Base-by-base conservation (phyloP, 768 basidiomycete genomes). In the Leucocoprinus sp. region DNA sequence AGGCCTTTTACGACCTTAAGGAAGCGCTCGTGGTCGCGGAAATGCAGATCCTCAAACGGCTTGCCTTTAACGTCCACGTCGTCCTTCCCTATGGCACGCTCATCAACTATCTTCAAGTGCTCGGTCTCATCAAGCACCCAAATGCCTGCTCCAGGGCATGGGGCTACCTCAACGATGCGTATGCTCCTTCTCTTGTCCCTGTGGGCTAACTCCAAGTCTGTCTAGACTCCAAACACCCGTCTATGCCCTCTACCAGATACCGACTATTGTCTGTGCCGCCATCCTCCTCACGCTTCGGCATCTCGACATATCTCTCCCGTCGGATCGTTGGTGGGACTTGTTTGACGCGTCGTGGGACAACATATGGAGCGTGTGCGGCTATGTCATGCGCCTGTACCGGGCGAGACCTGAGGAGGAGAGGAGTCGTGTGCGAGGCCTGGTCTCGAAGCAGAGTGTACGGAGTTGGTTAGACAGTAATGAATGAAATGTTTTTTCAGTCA, bases 91-190 rank as follows among this genome's bases (percentile, higher is more conserved):
- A 98, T 54, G 91, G 86, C 26, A 92, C 91, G 5, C 75, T 97
- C 45, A 84, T 98, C 54, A 97, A 96, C 65, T 98, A 99, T 63
- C 69, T 96, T 59, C 74, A 88, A 49, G 76, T 97, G 17, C 75
- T 99, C 15, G 91, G 89, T n/a, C 68, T 99, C 50, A 83, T 83
- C 11, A 74, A 70, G 38, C 72, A 78, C 48, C 77, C 80, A 48
- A 74, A 72, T 43, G 85, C 80, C 8, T 86, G 88, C 49, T 74
- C 78, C 19, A 71, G 67, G 47, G 90, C 92, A 17, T 99, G 96
- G 96, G 90, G 90, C 0, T 96, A 89, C 55, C 70, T 97, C 17
- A 99, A 98, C 55, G 96, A 98, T 61, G 86, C 88, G 93, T 95
- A 58, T 60, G 89, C 78, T 4, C 8, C 24, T 37, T 39, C 17